Base-by-base conservation (phyloP, 768 basidiomycete species). In the Polyporus arcularius region DNA sequence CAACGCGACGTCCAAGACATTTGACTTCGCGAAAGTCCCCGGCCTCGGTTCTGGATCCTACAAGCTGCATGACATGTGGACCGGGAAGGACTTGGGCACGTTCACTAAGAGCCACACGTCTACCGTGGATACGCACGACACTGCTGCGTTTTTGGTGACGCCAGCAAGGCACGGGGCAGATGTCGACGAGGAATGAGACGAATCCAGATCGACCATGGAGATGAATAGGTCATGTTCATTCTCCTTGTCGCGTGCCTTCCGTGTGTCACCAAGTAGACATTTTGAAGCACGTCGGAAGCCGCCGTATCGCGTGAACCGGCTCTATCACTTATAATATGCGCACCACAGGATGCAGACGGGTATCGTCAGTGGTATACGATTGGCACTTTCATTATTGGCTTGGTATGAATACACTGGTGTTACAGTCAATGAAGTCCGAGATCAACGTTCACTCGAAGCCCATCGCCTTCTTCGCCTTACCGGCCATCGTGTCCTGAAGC, bases 51-150 rank as follows among this genome's bases (percentile, higher is more conserved):
- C 53, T 7, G 71, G 71, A 12, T 79, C 74, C 1, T 72, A 63
- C 60, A 74, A 70, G 55, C 64, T 85, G 18, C 82, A 82, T 58
- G 82, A 85, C 60, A 85, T 85, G 84, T 85, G 83, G 83, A 70
- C 76, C 4, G 77, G 76, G 2, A 65, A 62, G 8, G 77, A 82
- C 67, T 55, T 83, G 6, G 80, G 79, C n/a, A 78, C 72, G 2
- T 79, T 75, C 63, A 62, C 70, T 7, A 68, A 70, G 12, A 75
- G 64, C 11, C 82, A 79, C 62, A 73, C 76, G 8, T 67, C 78
- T 32, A 75, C 68, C 40, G 72, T 85, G 35, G 78, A 75, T 2
- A 68, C 80, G 0, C 84, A 85, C 67, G 84, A 85, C 64, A 84
- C 82, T 1, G 81, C 74, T 4, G 83, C 83, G 1, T 79, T 82